These are phyloP conservation scores for Aristolochia fimbriata DNA, from an alignment of 164 flowering plant species.

Conservation along the genomic window DNA sequence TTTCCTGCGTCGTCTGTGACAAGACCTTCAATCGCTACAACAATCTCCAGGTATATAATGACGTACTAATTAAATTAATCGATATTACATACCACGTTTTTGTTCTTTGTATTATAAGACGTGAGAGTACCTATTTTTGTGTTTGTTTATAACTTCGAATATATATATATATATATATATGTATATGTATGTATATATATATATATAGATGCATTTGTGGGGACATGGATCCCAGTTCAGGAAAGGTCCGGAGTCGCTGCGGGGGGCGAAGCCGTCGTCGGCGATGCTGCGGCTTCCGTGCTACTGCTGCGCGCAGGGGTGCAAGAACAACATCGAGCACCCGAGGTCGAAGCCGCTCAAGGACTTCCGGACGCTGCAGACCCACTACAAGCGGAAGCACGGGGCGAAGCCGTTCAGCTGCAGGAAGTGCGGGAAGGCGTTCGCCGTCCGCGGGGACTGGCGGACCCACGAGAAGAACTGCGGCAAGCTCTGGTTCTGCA, in stretches of 20 bases:
- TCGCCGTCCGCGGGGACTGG: constrained; percentile 78
- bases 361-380: constrained; percentile 66
- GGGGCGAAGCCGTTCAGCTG: constrained; percentile 50
- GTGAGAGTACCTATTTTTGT: too few relatives aligned
- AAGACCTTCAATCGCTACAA: constrained; percentile 60
- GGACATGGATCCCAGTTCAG: constrained; percentile 67
- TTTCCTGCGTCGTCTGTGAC: constrained; percentile 48
- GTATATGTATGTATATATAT: too few relatives aligned
- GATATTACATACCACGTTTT: too few relatives aligned
- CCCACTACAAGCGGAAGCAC: constrained; percentile 73
- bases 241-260: constrained; percentile 46
- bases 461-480: constrained; percentile 77
- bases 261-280: constrained; percentile 41
- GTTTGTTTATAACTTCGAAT: too few relatives aligned
- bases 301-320: constrained; percentile 62
- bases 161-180: too few relatives aligned
- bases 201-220: constrained; percentile 62
- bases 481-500: constrained; percentile 66
- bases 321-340: constrained; percentile 61
- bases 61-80: too few relatives aligned
- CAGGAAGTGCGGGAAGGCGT: constrained; percentile 52
- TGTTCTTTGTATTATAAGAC: too few relatives aligned
- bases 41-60: constrained; percentile 73
- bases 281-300: constrained; percentile 50
- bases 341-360: constrained; percentile 64